These are phyloP conservation scores for Annulohypoxylon maeteangense DNA, from an alignment of 495 filamentous ascomycete species.

Conservation along the genomic window DNA sequence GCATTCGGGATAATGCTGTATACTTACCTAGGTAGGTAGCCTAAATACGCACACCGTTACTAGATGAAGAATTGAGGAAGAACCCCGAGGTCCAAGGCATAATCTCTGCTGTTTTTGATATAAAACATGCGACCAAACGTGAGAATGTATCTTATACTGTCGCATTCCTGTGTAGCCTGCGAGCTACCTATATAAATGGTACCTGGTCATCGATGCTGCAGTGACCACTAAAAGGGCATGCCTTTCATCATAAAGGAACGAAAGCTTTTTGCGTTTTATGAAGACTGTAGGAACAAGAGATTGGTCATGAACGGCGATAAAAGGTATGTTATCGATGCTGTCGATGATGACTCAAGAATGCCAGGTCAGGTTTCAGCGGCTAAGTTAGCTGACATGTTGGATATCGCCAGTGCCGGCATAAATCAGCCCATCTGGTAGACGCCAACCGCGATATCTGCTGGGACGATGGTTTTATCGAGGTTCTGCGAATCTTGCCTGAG, in stretches of 20 bases:
- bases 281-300: too few species aligned
- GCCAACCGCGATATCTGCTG: too few species aligned
- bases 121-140: conserved; percentile 49
- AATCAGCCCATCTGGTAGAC: too few species aligned
- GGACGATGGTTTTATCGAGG: too few species aligned
- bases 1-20: conserved; percentile 58
- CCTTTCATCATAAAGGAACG: background rate
- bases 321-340: too few species aligned
- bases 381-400: too few species aligned
- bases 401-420: too few species aligned
- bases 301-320: too few species aligned
- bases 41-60: conserved; percentile 55
- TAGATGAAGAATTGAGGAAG: conserved; percentile 38
- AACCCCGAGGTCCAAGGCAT: conserved; percentile 31
- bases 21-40: conserved; percentile 58
- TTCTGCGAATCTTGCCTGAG: too few species aligned
- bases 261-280: too few species aligned
- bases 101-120: conserved; percentile 44
- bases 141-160: conserved; percentile 60
- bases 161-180: conserved; percentile 51
- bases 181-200: background rate
- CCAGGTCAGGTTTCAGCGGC: too few species aligned
- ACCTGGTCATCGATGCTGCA: background rate
- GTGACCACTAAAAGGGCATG: background rate
- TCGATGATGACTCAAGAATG: too few species aligned